Evolutionary conservation across 495 filamentous ascomycete genomes (phyloP).

Genomic region (Lasiosphaeriaceae sp.): DNA sequence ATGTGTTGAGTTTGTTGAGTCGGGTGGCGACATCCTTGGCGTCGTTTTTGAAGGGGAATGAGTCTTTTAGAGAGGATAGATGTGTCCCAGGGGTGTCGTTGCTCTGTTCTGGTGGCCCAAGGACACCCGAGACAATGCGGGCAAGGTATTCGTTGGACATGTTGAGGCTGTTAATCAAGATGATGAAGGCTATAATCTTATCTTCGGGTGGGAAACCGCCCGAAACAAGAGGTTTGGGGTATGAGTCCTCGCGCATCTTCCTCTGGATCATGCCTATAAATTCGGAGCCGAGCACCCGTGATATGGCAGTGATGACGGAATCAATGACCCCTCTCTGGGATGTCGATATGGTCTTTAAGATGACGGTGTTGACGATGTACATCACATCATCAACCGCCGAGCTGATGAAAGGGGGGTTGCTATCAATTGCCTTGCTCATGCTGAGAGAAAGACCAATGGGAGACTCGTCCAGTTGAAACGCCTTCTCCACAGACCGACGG

Average conservation of each 20-base stretch:
- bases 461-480: constrained; percentile 97
- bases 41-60: constrained; percentile 78
- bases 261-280: constrained; percentile 96
- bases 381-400: constrained; percentile 97
- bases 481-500: constrained; percentile 90
- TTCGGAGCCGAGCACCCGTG: constrained; percentile 82
- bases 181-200: constrained; percentile 77
- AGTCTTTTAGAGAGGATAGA: constrained; percentile 46
- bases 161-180: constrained; percentile 94
- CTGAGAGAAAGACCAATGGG: constrained; percentile 75
- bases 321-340: constrained; percentile 71
- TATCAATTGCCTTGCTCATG: constrained; percentile 58
- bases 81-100: constrained; percentile 5
- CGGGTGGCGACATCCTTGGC: constrained; percentile 60
- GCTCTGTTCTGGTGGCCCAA: constrained; percentile 37
- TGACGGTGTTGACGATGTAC: constrained; percentile 94
- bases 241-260: constrained; percentile 93
- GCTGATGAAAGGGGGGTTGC: constrained; percentile 84
- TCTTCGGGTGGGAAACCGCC: constrained; percentile 80
- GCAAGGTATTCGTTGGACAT: constrained; percentile 81
- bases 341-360: constrained; percentile 80
- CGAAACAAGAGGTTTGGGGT: constrained; percentile 70
- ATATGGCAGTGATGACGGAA: constrained; percentile 74
- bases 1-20: constrained; percentile 63
- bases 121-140: constrained; percentile 71